Conservation (phyloP, 495 filamentous ascomycete genomes). For the Podospora australis region DNA sequence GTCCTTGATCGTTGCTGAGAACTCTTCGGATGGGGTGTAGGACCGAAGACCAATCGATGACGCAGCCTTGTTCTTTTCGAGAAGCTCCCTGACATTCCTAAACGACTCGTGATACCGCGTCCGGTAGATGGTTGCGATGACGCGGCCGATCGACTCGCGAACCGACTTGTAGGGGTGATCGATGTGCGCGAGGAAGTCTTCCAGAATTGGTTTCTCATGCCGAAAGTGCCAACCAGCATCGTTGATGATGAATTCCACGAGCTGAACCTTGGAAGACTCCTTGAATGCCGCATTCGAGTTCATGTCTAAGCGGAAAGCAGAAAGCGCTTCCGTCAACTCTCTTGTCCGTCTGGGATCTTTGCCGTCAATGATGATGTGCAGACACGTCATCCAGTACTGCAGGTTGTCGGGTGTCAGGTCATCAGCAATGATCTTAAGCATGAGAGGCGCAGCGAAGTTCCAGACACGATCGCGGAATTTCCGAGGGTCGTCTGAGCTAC, state of each 20-base stretch:
- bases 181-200: constrained; percentile 84
- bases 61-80: constrained; percentile 67
- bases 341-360: constrained; percentile 82
- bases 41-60: constrained; percentile 83
- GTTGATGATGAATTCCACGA: constrained; percentile 80
- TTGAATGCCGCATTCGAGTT: constrained; percentile 96
- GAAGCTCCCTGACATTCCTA: constrained; percentile 61
- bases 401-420: constrained; percentile 91
- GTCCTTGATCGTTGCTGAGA: constrained; percentile 60
- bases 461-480: constrained; percentile 69
- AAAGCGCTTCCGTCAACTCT: constrained; percentile 80
- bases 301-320: constrained; percentile 86
- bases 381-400: constrained; percentile 86
- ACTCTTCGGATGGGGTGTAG: constrained; percentile 71
- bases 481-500: constrained; percentile 62
- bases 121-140: constrained; percentile 77
- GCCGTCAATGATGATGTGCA: constrained; percentile 70
- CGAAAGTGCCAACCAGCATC: constrained; percentile 96
- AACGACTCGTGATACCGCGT: constrained; percentile 93
- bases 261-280: constrained; percentile 91
- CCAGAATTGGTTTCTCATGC: constrained; percentile 76
- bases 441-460: constrained; percentile 84
- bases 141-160: constrained; percentile 86
- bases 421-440: constrained; percentile 77
- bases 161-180: constrained; percentile 98